These are phyloP conservation scores for Hamigera avellanea DNA, from an alignment of 495 filamentous ascomycete species.

Conservation along the genomic window DNA sequence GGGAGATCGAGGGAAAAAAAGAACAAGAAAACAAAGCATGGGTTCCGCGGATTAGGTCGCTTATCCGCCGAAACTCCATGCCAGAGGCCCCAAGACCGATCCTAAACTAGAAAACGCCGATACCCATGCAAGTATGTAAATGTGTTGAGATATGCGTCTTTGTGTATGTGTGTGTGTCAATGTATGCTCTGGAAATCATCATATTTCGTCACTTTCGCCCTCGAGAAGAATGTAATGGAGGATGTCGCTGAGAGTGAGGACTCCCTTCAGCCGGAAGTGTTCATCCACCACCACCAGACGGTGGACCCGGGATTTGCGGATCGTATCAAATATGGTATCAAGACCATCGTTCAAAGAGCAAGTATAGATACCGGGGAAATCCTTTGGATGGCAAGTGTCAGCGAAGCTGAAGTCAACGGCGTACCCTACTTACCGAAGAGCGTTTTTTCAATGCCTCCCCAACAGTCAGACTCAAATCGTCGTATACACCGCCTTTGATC, in stretches of 20 bases:
- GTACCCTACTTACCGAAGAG: slow-evolving; percentile 46
- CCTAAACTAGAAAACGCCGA: slow-evolving; percentile 18
- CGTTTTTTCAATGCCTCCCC: slow-evolving; percentile 85
- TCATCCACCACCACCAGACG: slow-evolving; percentile 88
- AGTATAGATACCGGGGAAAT: slow-evolving; percentile 94
- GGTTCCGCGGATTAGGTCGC: background rate
- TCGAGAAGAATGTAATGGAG: slow-evolving; percentile 87
- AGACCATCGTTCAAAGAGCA: slow-evolving; percentile 85
- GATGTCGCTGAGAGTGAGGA: slow-evolving; percentile 93
- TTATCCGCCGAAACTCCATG: background rate
- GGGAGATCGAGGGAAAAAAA: slow-evolving; percentile 5
- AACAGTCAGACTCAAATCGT: slow-evolving; percentile 76
- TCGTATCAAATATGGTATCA: slow-evolving; percentile 93
- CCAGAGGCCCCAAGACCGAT: background rate
- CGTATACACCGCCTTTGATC: slow-evolving; percentile 87
- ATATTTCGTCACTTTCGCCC: slow-evolving; percentile 49
- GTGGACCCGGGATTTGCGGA: slow-evolving; percentile 89
- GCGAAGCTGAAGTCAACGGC: background rate
- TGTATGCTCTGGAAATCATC: no score
- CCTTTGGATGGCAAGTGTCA: slow-evolving; percentile 32
- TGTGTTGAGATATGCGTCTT: background rate
- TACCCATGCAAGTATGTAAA: slow-evolving; percentile 20
- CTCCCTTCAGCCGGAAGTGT: slow-evolving; percentile 68
- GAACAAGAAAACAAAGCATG: slow-evolving; percentile 4
- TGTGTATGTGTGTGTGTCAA: slow-evolving; percentile 15